Evolutionary conservation across 108 stramenopile genomes (phyloP).

Genomic region (Pelagomonas calceolata): DNA sequence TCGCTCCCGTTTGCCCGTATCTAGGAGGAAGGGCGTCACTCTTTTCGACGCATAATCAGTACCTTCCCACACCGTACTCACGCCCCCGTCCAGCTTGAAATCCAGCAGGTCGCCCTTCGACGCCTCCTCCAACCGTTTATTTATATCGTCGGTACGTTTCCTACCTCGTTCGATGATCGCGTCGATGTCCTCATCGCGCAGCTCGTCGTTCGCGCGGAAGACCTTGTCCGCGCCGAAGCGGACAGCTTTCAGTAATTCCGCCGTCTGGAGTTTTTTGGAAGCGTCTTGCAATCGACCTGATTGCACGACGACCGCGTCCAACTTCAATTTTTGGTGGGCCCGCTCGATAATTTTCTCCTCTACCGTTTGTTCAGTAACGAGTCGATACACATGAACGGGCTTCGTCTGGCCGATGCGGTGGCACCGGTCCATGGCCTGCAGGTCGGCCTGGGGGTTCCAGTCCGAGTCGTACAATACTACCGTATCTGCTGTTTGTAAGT

Average conservation of each 20-base stretch:
- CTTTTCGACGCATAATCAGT: slow-evolving; percentile 4
- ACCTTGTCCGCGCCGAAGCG: slow-evolving; percentile 95
- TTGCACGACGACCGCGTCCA: slow-evolving; percentile 99
- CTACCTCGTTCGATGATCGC: slow-evolving; percentile 78
- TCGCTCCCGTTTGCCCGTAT: neutral
- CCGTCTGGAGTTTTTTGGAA: slow-evolving; percentile 52
- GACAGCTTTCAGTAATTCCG: slow-evolving; percentile 50
- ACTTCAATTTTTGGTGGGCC: slow-evolving; percentile 97
- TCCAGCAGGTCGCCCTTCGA: slow-evolving; percentile 87
- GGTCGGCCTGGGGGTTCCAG: slow-evolving; percentile 45
- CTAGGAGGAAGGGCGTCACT: slow-evolving; percentile 9
- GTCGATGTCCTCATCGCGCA: slow-evolving; percentile 91
- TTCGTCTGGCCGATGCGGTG: slow-evolving; percentile 82
- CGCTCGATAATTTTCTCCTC: slow-evolving; percentile 99
- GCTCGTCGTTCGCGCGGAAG: slow-evolving; percentile 73
- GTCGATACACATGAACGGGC: slow-evolving; percentile 85
- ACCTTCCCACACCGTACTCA: slow-evolving; percentile 73
- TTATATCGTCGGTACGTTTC: slow-evolving; percentile 77
- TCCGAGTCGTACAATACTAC: slow-evolving; percentile 53
- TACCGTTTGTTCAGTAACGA: slow-evolving; percentile 92
- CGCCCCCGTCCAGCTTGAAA: slow-evolving; percentile 79
- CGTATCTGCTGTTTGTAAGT: slow-evolving; percentile 54
- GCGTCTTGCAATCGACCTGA: slow-evolving; percentile 83
- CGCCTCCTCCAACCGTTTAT: slow-evolving; percentile 74
- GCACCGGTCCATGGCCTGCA: slow-evolving; percentile 22